Conservation (phyloP, 768 basidiomycete genomes). For the Amylocystis lapponica region DNA sequence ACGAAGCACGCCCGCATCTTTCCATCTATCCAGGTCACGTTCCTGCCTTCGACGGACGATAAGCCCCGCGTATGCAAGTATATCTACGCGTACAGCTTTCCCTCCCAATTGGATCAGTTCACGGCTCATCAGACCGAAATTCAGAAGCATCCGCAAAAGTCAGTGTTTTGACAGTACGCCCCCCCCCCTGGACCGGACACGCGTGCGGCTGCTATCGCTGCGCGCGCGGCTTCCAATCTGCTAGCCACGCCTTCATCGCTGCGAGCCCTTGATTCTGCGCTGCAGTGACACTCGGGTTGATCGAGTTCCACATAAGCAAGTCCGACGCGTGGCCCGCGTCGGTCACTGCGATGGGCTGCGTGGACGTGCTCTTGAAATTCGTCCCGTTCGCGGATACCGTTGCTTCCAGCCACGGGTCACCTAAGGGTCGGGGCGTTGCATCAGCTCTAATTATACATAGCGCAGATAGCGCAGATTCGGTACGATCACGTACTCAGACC, state of each 20-base stretch:
- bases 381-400: conserved; percentile 57
- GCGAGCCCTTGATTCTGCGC: conserved; percentile 50
- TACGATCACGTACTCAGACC: conserved; percentile 48
- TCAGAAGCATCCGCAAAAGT: no score
- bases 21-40: no score
- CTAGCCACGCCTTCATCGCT: conserved; percentile 55
- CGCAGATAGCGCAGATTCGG: not conserved
- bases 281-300: conserved; percentile 44
- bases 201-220: no score
- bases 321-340: conserved; percentile 74
- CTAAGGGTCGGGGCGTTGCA: conserved; percentile 26
- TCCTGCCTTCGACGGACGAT: no score
- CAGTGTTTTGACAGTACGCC: no score
- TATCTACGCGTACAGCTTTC: no score
- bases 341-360: conserved; percentile 50
- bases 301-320: conserved; percentile 36
- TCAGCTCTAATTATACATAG: not conserved
- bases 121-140: no score
- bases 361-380: conserved; percentile 38
- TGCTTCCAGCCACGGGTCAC: conserved; percentile 71
- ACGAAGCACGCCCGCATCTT: no score
- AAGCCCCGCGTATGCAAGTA: no score
- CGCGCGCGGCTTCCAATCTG: conserved; percentile 24
- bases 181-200: no score
- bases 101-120: no score